Conservation (phyloP, 257 asterid genomes). For the Euphrasia confusa region DNA sequence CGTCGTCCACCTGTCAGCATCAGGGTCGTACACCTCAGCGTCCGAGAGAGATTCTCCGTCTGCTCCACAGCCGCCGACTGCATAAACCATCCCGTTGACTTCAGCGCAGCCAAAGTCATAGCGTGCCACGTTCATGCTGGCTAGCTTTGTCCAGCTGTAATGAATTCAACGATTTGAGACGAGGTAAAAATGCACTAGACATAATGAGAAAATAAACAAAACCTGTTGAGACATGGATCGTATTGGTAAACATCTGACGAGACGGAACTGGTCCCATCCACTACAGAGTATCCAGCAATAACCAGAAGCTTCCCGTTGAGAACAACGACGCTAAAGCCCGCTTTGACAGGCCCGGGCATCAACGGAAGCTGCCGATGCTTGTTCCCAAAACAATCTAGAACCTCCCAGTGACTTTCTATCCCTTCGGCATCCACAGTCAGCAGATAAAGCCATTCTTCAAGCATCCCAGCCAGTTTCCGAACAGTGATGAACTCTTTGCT, state of each 20-base stretch:
- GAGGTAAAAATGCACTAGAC: not conserved
- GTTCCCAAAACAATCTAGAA: conserved; percentile 51
- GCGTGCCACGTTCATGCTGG: conserved; percentile 62
- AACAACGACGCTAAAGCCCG: conserved; percentile 49
- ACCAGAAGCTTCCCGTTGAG: conserved; percentile 62
- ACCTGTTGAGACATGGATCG: conserved; percentile 76
- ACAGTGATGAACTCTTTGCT: conserved; percentile 57
- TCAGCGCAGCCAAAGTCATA: conserved; percentile 73
- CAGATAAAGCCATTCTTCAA: conserved; percentile 73
- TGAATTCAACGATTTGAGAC: not conserved
- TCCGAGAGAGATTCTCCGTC: conserved; percentile 50
- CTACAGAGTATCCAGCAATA: conserved; percentile 49
- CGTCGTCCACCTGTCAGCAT: conserved; percentile 41
- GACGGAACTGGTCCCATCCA: conserved; percentile 39
- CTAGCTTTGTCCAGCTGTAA: conserved; percentile 68
- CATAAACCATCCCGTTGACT: conserved; percentile 55
- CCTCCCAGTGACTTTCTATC: conserved; percentile 60
- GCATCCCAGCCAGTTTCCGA: conserved; percentile 56
- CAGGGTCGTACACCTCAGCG: conserved; percentile 65
- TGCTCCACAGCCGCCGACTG: conserved; percentile 57
- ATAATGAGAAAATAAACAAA: conserved; percentile 5
- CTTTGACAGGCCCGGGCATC: conserved; percentile 58
- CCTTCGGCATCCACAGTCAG: conserved; percentile 48
- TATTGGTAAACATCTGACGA: conserved; percentile 60
- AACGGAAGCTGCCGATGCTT: conserved; percentile 40